These are phyloP conservation scores for Dendrobium nobile DNA, from an alignment of 106 monocot species.

Conservation along the genomic window DNA sequence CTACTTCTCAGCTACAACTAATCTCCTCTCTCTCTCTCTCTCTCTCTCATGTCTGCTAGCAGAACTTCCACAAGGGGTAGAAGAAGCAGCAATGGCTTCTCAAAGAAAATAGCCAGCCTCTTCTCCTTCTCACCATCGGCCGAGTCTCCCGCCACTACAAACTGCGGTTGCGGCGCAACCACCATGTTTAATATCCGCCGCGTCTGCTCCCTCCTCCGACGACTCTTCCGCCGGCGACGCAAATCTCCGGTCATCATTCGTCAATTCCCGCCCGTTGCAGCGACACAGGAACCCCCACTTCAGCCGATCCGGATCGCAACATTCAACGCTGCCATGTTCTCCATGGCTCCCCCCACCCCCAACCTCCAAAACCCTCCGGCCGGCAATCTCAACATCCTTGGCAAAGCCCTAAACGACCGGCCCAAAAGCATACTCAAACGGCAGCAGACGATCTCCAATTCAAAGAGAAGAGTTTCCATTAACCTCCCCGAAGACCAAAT, in stretches of 20 bases:
- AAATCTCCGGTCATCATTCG: constrained; percentile 6
- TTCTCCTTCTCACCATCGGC: neutral
- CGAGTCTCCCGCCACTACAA: neutral
- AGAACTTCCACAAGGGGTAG: neutral
- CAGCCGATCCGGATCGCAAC: constrained; percentile 54
- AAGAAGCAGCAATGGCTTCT: neutral
- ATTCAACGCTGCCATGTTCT: constrained; percentile 90
- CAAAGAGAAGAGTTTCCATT: constrained; percentile 69
- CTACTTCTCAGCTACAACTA: neutral
- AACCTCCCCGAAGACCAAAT: constrained; percentile 77
- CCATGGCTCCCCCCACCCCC: constrained; percentile 60
- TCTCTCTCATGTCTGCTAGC: neutral
- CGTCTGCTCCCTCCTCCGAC: constrained; percentile 5
- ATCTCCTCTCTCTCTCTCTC: neutral
- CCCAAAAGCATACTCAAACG: constrained; percentile 81
- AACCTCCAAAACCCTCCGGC: neutral
- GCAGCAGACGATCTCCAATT: constrained; percentile 22
- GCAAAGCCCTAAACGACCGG: constrained; percentile 21
- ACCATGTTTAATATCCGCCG: neutral
- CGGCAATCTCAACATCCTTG: neutral
- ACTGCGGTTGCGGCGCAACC: neutral
- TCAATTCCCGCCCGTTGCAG: neutral
- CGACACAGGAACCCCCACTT: neutral
- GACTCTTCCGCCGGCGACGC: neutral
- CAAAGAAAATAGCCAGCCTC: neutral